Evolutionary conservation across 345 rosid genomes (phyloP).

Genomic region (Gossypium australe): DNA sequence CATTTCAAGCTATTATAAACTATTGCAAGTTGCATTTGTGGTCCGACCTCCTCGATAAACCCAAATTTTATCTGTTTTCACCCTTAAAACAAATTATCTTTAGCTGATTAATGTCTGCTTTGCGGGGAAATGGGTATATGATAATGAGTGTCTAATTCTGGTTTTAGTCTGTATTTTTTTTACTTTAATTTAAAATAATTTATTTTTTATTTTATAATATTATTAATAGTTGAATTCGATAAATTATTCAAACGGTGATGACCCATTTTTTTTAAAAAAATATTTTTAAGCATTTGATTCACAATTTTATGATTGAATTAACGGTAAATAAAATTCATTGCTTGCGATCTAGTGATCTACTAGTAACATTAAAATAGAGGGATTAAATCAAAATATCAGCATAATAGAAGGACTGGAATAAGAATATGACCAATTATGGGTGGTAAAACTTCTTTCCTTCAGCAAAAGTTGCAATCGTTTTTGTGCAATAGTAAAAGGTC

Average conservation of each 20-base stretch:
- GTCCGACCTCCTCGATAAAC: not conserved
- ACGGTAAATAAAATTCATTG: no score
- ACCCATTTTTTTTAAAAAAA: no score
- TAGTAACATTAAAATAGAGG: not conserved
- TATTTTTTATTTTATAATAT: no score
- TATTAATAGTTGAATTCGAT: not conserved
- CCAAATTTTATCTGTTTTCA: not conserved
- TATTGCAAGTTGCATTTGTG: not conserved
- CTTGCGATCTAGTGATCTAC: no score
- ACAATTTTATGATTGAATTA: no score
- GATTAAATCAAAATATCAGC: not conserved
- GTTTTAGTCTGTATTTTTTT: not conserved
- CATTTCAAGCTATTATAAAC: not conserved
- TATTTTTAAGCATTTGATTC: no score
- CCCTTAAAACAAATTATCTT: not conserved
- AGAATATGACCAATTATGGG: not conserved
- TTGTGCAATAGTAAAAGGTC: slow-evolving; percentile 3
- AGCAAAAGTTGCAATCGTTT: not conserved
- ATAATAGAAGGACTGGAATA: not conserved
- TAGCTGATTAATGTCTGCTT: not conserved
- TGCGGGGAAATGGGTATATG: not conserved
- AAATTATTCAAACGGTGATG: no score
- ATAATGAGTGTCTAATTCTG: not conserved
- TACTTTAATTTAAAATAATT: no score
- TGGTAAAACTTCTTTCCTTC: not conserved